A percentile compares a stretch with the other conserved stretches of the same genome.
Evolutionary conservation across 768 basidiomycete species (phyloP).

Genomic region (Xanthoconium stramineum): DNA sequence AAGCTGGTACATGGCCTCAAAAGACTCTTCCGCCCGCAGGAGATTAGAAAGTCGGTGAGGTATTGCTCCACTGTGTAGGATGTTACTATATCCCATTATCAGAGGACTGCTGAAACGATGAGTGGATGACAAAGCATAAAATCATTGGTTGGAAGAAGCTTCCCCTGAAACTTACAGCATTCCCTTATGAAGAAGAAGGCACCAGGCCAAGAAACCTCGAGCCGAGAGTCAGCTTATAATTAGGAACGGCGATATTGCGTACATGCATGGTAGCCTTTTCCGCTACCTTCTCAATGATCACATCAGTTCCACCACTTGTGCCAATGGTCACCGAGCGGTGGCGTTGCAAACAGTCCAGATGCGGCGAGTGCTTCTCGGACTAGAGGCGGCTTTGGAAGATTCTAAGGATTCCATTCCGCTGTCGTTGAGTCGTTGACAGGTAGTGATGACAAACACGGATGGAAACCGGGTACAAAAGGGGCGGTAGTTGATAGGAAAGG

Average conservation of each 20-base stretch:
- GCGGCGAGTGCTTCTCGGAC: constrained; percentile 1
- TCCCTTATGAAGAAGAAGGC: neutral
- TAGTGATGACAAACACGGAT: neutral
- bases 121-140: neutral
- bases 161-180: neutral
- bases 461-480: neutral
- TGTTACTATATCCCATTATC: too few species aligned
- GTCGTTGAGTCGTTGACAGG: constrained; percentile 2
- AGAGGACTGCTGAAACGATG: neutral
- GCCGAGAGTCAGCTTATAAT: neutral
- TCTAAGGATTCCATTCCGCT: constrained; percentile 2
- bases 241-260: neutral
- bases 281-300: neutral
- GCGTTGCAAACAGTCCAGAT: neutral
- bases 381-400: constrained; percentile 2
- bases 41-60: neutral
- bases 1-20: neutral
- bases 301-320: neutral
- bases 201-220: too few species aligned
- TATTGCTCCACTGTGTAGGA: too few species aligned
- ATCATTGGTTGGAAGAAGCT: neutral
- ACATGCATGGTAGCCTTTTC: neutral
- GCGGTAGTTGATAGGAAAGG: neutral
- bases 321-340: neutral
- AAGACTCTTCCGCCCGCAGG: neutral